Percentiles rank a stretch among this genome's conserved stretches.
These are phyloP conservation scores for Monosporascus sp. DNA, from an alignment of 2,329 filamentous ascomycete species.

Conservation along the genomic window DNA sequence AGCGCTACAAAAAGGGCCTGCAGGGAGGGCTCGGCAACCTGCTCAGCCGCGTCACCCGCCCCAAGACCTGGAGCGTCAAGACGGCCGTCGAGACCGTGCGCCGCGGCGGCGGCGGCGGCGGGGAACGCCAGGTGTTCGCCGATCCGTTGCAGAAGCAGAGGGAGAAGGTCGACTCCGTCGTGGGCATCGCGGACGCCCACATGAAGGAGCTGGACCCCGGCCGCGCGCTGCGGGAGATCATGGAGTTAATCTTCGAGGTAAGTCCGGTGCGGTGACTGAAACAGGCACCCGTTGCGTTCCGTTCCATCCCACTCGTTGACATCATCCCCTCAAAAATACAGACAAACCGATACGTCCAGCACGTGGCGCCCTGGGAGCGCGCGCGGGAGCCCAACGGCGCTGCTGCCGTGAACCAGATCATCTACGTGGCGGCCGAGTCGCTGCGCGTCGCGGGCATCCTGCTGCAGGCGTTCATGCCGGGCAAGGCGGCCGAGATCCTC, in stretches of 20 bases:
- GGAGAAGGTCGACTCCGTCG: conserved; percentile 34
- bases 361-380: conserved; percentile 64
- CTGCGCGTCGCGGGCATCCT: conserved; percentile 78
- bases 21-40: conserved; percentile 78
- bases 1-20: conserved; percentile 74
- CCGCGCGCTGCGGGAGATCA: conserved; percentile 60
- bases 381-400: conserved; percentile 31
- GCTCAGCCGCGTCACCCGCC: conserved; percentile 62
- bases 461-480: conserved; percentile 86
- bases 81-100: conserved; percentile 44
- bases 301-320: not conserved
- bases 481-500: conserved; percentile 66
- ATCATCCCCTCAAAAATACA: conserved; percentile 21
- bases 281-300: not conserved
- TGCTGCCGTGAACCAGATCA: conserved; percentile 46
- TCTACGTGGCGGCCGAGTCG: conserved; percentile 71
- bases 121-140: conserved; percentile 10
- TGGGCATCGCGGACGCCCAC: conserved; percentile 38
- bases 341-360: conserved; percentile 65
- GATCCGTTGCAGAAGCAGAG: conserved; percentile 31
- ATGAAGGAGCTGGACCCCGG: conserved; percentile 64
- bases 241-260: conserved; percentile 58
- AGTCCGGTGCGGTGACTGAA: conserved; percentile 7
- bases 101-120: not conserved
- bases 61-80: conserved; percentile 64